Percentiles rank a stretch among this genome's conserved stretches.
phyloP scores from a whole-genome alignment of 2,329 filamentous ascomycete genomes.

The Sporothrix pseudoabietina region DNA sequence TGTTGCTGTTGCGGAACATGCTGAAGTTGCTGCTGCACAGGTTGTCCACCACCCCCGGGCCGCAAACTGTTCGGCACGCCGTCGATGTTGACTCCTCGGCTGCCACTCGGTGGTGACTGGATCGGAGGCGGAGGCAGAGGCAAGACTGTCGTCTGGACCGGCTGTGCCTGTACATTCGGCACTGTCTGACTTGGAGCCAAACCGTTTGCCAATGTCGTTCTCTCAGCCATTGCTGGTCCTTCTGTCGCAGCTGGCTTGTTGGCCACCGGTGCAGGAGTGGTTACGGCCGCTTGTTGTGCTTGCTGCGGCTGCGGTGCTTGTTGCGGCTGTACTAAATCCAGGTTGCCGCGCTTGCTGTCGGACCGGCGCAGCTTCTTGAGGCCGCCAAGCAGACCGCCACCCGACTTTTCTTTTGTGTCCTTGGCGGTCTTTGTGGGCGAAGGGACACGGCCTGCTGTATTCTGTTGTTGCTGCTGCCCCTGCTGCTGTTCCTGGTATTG shows the following conservation, averaged over 20 bases:
- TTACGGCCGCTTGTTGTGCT: background rate
- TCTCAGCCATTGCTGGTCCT: background rate
- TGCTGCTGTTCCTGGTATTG: background rate
- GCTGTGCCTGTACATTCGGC: background rate
- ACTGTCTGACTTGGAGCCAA: background rate
- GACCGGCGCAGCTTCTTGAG: conserved; percentile 26
- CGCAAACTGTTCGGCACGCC: background rate
- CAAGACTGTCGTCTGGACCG: background rate
- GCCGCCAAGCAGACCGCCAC: background rate
- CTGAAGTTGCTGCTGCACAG: background rate
- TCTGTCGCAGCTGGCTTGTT: background rate
- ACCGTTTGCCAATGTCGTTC: background rate
- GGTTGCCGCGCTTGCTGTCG: conserved; percentile 9
- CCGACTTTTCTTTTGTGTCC: background rate
- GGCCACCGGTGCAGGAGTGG: background rate
- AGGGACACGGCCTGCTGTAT: background rate
- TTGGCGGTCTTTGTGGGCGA: background rate
- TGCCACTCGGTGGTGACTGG: background rate
- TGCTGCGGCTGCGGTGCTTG: background rate
- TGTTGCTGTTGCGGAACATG: background rate
- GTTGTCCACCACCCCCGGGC: background rate
- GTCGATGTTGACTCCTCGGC: background rate
- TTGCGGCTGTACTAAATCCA: background rate
- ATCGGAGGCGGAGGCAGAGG: conserved; percentile 18
- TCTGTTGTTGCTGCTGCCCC: background rate